Evolutionary conservation across 2,329 filamentous ascomycete genomes (phyloP), one percentile per base, ranked within the genome.

Genomic region (Lanzia echinophila): DNA sequence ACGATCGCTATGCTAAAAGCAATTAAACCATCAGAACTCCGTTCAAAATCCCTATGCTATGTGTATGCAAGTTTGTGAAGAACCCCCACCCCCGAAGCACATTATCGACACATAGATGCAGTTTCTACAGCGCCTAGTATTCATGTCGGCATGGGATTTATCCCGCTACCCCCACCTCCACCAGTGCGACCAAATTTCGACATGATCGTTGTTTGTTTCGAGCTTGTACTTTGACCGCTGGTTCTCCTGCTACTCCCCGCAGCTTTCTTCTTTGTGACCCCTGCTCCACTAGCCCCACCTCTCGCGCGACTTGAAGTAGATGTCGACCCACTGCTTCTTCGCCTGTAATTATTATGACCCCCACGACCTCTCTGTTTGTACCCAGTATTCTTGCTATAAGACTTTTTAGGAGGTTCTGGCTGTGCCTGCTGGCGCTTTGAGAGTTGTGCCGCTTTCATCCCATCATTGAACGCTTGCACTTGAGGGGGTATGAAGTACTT

Each of bases 71-170:
- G 32, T 33, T 33, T 13, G 32, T 33, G 32, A 33, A 33, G 32
- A 28, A n/a, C n/a, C n/a, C n/a, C n/a, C n/a, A n/a, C n/a, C n/a
- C n/a, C n/a, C n/a, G n/a, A n/a, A n/a, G n/a, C n/a, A n/a, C n/a
- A n/a, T n/a, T n/a, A n/a, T n/a, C n/a, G n/a, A n/a, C n/a, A n/a
- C n/a, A n/a, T n/a, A n/a, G n/a, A n/a, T n/a, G n/a, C n/a, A n/a
- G n/a, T n/a, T n/a, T n/a, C n/a, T n/a, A n/a, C n/a, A n/a, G n/a
- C n/a, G n/a, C n/a, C n/a, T n/a, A n/a, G n/a, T n/a, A n/a, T n/a
- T 50, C 28, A 50, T 3, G 50, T 53, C 6, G 50, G 43, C 50
- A 53, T 58, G 22, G 63, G 62, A 62, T 61, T 63, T 58, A 65
- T 65, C 2, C 52, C 49, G 33, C 56, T 53, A 7, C 42, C 34